These are phyloP conservation scores for Claviceps sp. DNA, from an alignment of 2,329 filamentous ascomycete species.

Conservation along the genomic window DNA sequence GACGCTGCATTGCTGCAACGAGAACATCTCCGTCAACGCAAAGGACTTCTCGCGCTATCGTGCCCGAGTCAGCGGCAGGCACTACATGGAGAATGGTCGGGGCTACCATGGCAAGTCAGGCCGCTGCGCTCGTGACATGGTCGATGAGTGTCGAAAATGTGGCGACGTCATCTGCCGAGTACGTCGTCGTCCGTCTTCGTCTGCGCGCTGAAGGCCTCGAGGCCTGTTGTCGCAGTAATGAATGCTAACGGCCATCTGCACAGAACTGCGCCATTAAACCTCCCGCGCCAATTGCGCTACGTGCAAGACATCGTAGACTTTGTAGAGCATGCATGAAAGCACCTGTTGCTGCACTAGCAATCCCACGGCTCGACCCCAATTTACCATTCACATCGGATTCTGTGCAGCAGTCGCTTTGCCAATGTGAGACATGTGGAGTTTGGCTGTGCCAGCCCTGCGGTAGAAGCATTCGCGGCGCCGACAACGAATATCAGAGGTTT, in stretches of 20 bases:
- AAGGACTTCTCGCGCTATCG: constrained; percentile 45
- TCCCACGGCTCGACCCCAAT: constrained; percentile 29
- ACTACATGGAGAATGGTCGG: constrained; percentile 43
- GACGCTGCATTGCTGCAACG: constrained; percentile 70
- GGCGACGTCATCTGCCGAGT: constrained; percentile 69
- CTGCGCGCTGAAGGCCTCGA: background rate
- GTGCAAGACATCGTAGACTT: constrained; percentile 66
- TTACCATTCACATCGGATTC: constrained; percentile 36
- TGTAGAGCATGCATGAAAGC: constrained; percentile 63
- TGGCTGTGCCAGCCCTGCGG: constrained; percentile 85
- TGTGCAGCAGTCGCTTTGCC: constrained; percentile 43
- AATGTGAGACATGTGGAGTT: constrained; percentile 42
- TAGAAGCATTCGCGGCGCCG: constrained; percentile 48
- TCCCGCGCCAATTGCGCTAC: constrained; percentile 52
- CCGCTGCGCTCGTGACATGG: constrained; percentile 76
- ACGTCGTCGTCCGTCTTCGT: constrained; percentile 18
- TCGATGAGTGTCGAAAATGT: constrained; percentile 70
- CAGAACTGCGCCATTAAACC: constrained; percentile 88
- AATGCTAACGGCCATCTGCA: constrained; percentile 3
- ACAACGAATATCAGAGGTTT: constrained; percentile 46
- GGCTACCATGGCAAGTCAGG: constrained; percentile 53
- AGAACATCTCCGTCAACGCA: constrained; percentile 40
- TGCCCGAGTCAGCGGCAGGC: constrained; percentile 42
- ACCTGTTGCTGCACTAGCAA: constrained; percentile 46
- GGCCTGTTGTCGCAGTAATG: background rate